phyloP scores from a whole-genome alignment of 768 basidiomycete species.

The Mrakia hoshinonis region DNA sequence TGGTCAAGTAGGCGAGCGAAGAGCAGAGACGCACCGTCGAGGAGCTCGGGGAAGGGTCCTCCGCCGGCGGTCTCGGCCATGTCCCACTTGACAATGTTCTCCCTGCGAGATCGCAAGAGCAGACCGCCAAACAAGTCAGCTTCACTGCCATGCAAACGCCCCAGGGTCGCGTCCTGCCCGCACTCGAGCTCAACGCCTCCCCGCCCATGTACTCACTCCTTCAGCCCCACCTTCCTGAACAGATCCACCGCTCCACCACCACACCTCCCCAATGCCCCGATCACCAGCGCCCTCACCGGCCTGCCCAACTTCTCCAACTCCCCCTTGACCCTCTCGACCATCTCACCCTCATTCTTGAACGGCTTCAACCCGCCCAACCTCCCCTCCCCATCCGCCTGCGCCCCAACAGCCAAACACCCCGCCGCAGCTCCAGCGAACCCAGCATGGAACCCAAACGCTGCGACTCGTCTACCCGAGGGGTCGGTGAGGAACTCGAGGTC shows the following conservation, averaged over 20 bases:
- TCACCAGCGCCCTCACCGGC: constrained; percentile 73
- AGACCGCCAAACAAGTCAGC: background rate
- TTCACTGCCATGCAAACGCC: background rate
- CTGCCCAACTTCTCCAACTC: constrained; percentile 51
- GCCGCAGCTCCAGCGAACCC: constrained; percentile 94
- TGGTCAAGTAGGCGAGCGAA: background rate
- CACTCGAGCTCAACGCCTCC: no score
- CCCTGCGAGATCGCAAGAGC: constrained; percentile 46
- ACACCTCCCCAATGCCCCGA: constrained; percentile 90
- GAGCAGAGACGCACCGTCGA: constrained; percentile 49
- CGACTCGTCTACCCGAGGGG: constrained; percentile 73
- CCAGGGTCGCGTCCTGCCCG: no score
- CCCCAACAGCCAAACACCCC: constrained; percentile 58
- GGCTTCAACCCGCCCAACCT: constrained; percentile 64
- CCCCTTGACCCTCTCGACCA: constrained; percentile 65
- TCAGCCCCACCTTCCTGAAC: constrained; percentile 89
- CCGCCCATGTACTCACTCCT: constrained; percentile 56
- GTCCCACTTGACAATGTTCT: constrained; percentile 96
- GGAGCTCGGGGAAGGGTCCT: constrained; percentile 88
- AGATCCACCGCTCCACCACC: constrained; percentile 90
- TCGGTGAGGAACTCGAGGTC: constrained; percentile 94
- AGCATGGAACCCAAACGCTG: constrained; percentile 96
- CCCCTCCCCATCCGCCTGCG: constrained; percentile 52
- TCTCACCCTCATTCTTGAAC: constrained; percentile 71
- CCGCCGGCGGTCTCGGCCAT: constrained; percentile 92